Percentiles rank a stretch among this genome's conserved stretches.
Evolutionary conservation across 2,329 filamentous ascomycete species (phyloP).

Genomic region (Colletotrichum chrysophilum): DNA sequence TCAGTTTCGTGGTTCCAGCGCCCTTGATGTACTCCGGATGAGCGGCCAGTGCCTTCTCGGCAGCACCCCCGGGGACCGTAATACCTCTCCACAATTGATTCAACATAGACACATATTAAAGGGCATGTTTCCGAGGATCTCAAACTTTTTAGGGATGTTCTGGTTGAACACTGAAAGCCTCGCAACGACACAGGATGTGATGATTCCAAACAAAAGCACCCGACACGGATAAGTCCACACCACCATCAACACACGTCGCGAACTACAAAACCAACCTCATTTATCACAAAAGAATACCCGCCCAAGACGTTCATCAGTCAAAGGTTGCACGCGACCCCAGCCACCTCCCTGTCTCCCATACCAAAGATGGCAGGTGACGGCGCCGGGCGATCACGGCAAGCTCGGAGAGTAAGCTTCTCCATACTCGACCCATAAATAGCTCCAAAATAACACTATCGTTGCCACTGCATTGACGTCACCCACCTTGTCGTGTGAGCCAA

Average conservation of each 20-base stretch:
- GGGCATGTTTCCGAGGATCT: too few species aligned
- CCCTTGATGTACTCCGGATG: background rate
- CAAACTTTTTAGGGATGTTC: rapidly evolving
- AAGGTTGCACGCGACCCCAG: background rate
- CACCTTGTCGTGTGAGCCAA: background rate
- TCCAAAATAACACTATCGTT: background rate
- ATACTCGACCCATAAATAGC: background rate
- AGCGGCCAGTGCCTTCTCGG: background rate
- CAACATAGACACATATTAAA: too few species aligned
- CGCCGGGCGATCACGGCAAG: background rate
- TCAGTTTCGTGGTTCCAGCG: background rate
- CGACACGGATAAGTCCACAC: too few species aligned
- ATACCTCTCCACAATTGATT: background rate
- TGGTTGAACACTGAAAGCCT: background rate
- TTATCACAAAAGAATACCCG: too few species aligned
- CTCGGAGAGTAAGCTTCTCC: background rate
- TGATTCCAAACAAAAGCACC: too few species aligned
- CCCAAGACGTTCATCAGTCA: background rate
- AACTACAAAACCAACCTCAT: too few species aligned
- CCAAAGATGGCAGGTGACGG: background rate
- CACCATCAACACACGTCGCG: too few species aligned
- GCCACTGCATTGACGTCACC: background rate
- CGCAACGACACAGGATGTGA: background rate
- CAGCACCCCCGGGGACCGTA: background rate
- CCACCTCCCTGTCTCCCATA: background rate